Conservation (phyloP, 495 filamentous ascomycete genomes). For the Aspergillus leporis region DNA sequence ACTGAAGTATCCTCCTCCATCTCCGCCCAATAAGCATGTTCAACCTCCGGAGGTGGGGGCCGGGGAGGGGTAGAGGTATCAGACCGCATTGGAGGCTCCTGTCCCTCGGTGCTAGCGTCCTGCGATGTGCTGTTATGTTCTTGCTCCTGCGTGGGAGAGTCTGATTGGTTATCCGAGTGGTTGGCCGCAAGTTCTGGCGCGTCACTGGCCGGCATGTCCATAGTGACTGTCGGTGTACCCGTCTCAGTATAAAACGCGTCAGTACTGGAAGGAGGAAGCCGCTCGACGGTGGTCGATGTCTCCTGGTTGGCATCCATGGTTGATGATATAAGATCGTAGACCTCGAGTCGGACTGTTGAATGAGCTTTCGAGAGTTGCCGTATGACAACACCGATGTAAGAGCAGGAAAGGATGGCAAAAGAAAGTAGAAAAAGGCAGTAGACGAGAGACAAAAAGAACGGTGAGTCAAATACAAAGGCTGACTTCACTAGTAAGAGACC, state of each 20-base stretch:
- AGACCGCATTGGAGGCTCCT: background rate
- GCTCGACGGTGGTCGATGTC: slow-evolving; percentile 17
- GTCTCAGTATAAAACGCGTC: slow-evolving; percentile 14
- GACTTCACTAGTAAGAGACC: background rate
- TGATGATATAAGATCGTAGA: background rate
- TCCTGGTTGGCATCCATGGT: slow-evolving; percentile 30
- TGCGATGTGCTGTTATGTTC: background rate
- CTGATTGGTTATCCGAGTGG: background rate
- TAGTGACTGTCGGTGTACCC: slow-evolving; percentile 5
- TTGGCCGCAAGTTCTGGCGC: slow-evolving; percentile 7
- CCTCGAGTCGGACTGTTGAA: background rate
- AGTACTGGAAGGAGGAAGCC: slow-evolving; percentile 13
- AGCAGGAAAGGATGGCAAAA: slow-evolving; percentile 6
- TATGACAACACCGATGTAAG: background rate
- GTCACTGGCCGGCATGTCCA: slow-evolving; percentile 10
- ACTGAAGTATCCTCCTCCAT: slow-evolving; percentile 56
- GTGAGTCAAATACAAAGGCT: slow-evolving; percentile 5
- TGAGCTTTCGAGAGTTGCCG: background rate
- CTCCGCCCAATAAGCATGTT: slow-evolving; percentile 51
- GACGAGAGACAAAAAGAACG: slow-evolving; percentile 1
- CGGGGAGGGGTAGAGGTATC: slow-evolving; percentile 2
- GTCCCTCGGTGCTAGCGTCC: background rate
- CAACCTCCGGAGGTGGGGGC: slow-evolving; percentile 29
- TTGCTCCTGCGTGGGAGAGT: slow-evolving; percentile 6
- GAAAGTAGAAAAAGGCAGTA: background rate